phyloP scores from a whole-genome alignment of 352 stramenopile genomes.

The Globisporangium canariense region DNA sequence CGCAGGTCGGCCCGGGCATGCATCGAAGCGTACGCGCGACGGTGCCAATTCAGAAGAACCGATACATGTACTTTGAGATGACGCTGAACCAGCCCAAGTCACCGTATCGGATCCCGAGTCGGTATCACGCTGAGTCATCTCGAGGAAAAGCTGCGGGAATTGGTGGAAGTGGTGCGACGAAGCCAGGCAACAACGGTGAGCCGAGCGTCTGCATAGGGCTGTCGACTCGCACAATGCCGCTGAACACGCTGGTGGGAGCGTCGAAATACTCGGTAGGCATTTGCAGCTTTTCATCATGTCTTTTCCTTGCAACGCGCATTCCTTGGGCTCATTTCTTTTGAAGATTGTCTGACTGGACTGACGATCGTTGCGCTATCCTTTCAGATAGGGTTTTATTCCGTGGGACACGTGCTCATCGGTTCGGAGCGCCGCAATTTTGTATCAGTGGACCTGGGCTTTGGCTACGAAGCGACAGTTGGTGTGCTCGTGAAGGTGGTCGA shows the following conservation, averaged over 20 bases:
- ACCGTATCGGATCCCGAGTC: conserved; percentile 21
- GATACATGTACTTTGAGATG: conserved; percentile 89
- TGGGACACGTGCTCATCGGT: conserved; percentile 70
- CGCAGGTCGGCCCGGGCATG: conserved; percentile 52
- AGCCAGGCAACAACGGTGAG: conserved; percentile 27
- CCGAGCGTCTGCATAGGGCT: conserved; percentile 79
- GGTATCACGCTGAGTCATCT: conserved; percentile 12
- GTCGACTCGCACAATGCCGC: conserved; percentile 66
- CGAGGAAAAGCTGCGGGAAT: neutral
- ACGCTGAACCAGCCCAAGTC: conserved; percentile 49
- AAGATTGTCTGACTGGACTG: neutral
- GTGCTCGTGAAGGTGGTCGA: conserved; percentile 65
- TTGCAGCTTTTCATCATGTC: neutral
- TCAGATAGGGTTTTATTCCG: conserved; percentile 82
- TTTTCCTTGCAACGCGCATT: neutral
- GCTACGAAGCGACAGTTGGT: conserved; percentile 66
- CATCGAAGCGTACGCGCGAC: conserved; percentile 74
- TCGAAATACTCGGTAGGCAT: conserved; percentile 72
- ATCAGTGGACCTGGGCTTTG: conserved; percentile 49
- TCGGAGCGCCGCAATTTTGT: conserved; percentile 55
- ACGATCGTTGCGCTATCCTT: conserved; percentile 5
- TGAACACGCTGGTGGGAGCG: conserved; percentile 79
- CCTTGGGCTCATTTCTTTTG: neutral
- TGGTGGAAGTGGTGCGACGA: conserved; percentile 7
- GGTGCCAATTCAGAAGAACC: conserved; percentile 56